Evolutionary conservation across 257 asterid species (phyloP).

Genomic region (Rauvolfia tetraphylla): DNA sequence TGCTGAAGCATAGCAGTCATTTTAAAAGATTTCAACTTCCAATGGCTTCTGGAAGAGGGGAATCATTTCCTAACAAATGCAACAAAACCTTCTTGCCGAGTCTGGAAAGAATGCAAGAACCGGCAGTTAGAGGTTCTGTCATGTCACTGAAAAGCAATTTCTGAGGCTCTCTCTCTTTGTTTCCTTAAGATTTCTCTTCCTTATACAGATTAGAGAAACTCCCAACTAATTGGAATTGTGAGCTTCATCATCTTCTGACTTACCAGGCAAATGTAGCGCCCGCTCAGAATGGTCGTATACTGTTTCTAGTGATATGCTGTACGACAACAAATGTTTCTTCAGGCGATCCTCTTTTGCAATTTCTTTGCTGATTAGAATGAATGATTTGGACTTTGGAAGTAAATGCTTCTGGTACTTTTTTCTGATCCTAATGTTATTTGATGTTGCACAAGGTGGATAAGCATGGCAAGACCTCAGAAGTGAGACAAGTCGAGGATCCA

Average conservation of each 20-base stretch:
- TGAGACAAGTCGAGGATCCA: slow-evolving; percentile 15
- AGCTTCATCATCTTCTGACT: background rate
- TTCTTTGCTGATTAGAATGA: slow-evolving; percentile 7
- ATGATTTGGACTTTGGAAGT: background rate
- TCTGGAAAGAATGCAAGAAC: background rate
- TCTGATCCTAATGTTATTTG: slow-evolving; percentile 4
- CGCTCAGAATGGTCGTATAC: background rate
- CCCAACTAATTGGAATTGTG: slow-evolving; percentile 4
- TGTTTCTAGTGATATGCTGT: background rate
- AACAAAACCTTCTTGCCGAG: background rate
- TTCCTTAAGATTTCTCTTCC: slow-evolving; percentile 3
- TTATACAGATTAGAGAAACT: background rate
- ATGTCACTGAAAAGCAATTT: slow-evolving; percentile 1
- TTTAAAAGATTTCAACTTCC: background rate
- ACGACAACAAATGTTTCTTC: background rate
- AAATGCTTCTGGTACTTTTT: background rate
- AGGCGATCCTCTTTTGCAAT: background rate
- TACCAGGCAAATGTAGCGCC: background rate
- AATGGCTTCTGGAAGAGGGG: background rate
- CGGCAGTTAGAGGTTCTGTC: background rate
- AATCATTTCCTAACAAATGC: slow-evolving; percentile 5
- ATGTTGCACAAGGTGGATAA: slow-evolving; percentile 15
- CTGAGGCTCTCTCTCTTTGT: slow-evolving; percentile 5
- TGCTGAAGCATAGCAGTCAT: slow-evolving; percentile 14
- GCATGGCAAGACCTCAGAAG: slow-evolving; percentile 6